A percentile compares a stretch with the other conserved stretches of the same genome.
phyloP scores from a whole-genome alignment of 345 rosid genomes.

The Xanthoceras sorbifolium region DNA sequence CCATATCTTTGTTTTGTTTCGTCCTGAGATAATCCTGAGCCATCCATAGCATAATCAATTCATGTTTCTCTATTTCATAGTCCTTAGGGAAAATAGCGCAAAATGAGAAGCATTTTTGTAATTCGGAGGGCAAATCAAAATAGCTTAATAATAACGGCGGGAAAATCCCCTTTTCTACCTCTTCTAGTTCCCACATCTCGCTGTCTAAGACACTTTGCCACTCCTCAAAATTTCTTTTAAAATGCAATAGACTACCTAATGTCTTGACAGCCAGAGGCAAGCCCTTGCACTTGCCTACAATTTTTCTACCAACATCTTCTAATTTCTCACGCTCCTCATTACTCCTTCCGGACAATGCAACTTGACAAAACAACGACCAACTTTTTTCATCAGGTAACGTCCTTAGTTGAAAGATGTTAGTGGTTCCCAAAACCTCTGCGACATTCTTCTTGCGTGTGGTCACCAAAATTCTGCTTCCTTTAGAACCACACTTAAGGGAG shows the following conservation, averaged over 20 bases:
- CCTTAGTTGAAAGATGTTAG: background rate
- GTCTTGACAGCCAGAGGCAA: background rate
- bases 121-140: background rate
- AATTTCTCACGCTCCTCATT: background rate
- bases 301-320: background rate
- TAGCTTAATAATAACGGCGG: background rate
- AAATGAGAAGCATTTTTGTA: background rate
- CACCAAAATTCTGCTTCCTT: background rate
- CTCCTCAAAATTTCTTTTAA: background rate
- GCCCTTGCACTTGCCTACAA: background rate
- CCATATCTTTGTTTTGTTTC: background rate
- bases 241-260: background rate
- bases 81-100: slow-evolving; percentile 6
- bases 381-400: background rate
- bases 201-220: background rate
- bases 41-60: background rate
- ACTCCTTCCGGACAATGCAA: background rate
- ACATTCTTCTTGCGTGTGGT: slow-evolving; percentile 1
- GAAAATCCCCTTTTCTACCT: background rate
- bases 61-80: background rate
- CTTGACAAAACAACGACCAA: background rate
- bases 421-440: background rate
- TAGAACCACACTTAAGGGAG: background rate
- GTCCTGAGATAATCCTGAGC: background rate
- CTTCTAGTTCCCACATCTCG: background rate